Evolutionary conservation across 1,284 basidiomycete genomes (phyloP), one percentile per base, ranked within the genome.

Genomic region (Cutaneotrichosporon spelunceum): DNA sequence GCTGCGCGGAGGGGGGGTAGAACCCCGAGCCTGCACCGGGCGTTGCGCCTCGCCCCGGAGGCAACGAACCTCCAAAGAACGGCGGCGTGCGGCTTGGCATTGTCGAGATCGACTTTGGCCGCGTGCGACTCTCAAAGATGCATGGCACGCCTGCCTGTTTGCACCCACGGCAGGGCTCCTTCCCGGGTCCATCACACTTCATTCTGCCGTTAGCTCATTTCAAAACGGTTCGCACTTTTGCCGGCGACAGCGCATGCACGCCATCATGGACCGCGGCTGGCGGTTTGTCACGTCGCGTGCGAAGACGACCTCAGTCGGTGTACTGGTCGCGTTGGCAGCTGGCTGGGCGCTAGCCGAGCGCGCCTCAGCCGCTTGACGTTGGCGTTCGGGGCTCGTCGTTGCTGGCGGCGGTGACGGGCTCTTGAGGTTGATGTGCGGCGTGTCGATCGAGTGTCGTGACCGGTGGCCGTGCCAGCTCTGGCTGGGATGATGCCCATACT

Each of bases 261-360:
- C 76, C 75, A 76, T 76, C 75, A 78, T 78, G 53, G 73, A 76
- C 33, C 76, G 66, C n/a, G 76, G 76, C 23, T 73, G 73, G 36
- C 75, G 53, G 59, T 69, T 70, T 23, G 68, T 67, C 11, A 70
- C 68, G 60, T 74, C 70, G 48, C 75, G 65, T 6, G 71, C 68
- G 39, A 75, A 72, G 4, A 72, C 66, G 24, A 64, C 57, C 29
- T 66, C 64, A 1, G 52, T 53, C 5, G 52, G 27, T 4, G 30
- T 52, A 34, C 56, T 33, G 55, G 50, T 13, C 53, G 60, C 14
- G 57, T 59, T 19, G 59, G 64, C 21, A 30, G 48, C n/a, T n/a
- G n/a, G 48, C 27, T 50, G 48, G 13, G 48, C 48, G 19, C 24
- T 27, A 4, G 8, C 21, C 7, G 53, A n/a, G n/a, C 58, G 56